Evolutionary conservation across 2,329 filamentous ascomycete genomes (phyloP), one percentile per base, ranked within the genome.

Genomic region (Pezicula radicicola): DNA sequence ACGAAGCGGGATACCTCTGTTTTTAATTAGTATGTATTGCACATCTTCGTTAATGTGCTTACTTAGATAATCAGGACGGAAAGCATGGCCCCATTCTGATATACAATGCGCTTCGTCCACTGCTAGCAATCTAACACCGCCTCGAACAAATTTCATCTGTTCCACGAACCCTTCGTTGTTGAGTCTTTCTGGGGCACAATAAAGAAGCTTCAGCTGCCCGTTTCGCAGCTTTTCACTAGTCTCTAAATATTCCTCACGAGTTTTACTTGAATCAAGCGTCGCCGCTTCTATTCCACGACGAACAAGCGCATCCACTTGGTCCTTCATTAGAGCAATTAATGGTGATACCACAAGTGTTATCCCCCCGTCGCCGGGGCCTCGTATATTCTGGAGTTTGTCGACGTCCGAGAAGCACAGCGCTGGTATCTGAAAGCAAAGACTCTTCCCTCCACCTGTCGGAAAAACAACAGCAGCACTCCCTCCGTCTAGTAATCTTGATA

Each of bases 161-260:
- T 76, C 73, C 6, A 84, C 72, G 46, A 85, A 84, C 0, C 75
- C 75, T 58, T 84, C 80, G 51, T 84, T 84, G 59, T 83, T 84
- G 10, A 85, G 68, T 6, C 79, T 71, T 62, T 85, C 81, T 0
- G 81, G 81, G 0, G 81, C 78, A 48, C 79, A 82, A 54, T 83
- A 84, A 3, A 85, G 64, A 2, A 85, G 60, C 3, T 78, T 75
- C 7, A 84, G 60, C 12, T 72, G 65, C 0, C 78, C 80, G 36
- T 72, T 67, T 15, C 72, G 68, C 48, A 77, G 62, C 48, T 77
- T 70, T 4, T 80, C 72, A 49, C 71, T 73, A 0, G 72, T 73
- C 16, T 67, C 50, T 1, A 72, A 53, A 47, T 70, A 68, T 45
- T 72, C 60, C 19, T 73, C 68, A 49, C 67, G 63, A 2, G 62